phyloP scores from a whole-genome alignment of 2,329 filamentous ascomycete genomes.

The Ambrosiella xylebori region DNA sequence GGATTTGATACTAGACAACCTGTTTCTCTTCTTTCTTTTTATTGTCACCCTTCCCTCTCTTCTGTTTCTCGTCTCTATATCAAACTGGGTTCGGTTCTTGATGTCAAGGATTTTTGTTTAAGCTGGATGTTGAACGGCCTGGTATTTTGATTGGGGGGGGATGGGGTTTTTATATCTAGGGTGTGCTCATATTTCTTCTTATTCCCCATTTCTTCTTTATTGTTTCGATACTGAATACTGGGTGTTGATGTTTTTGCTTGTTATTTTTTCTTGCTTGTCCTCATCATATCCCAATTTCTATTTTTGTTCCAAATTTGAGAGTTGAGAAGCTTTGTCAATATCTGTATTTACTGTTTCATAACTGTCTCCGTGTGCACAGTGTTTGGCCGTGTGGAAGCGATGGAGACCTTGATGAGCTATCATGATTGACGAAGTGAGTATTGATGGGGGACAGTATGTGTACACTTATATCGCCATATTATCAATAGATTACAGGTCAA shows the following conservation, averaged over 20 bases:
- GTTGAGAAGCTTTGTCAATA: neutral
- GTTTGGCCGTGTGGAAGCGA: neutral
- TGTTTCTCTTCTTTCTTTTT: conserved; percentile 6
- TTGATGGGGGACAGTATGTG: too few species aligned
- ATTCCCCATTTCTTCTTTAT: neutral
- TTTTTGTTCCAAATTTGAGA: neutral
- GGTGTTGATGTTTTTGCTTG: conserved; percentile 1
- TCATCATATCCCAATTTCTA: neutral
- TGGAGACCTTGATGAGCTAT: too few species aligned
- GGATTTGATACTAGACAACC: neutral
- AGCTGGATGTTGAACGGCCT: neutral
- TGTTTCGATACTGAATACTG: too few species aligned
- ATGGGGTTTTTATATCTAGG: conserved; percentile 1
- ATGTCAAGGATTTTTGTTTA: neutral
- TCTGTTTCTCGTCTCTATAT: neutral
- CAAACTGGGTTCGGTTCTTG: neutral
- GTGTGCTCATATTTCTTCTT: neutral
- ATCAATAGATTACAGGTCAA: too few species aligned
- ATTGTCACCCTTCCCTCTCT: conserved; percentile 1
- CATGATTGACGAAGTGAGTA: too few species aligned
- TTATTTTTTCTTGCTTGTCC: neutral
- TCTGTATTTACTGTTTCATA: neutral
- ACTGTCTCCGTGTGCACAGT: neutral
- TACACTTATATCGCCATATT: too few species aligned
- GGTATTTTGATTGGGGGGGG: neutral